Base-by-base conservation (phyloP, 371 early-diverging fungal genomes). In the Mortierella sp. region DNA sequence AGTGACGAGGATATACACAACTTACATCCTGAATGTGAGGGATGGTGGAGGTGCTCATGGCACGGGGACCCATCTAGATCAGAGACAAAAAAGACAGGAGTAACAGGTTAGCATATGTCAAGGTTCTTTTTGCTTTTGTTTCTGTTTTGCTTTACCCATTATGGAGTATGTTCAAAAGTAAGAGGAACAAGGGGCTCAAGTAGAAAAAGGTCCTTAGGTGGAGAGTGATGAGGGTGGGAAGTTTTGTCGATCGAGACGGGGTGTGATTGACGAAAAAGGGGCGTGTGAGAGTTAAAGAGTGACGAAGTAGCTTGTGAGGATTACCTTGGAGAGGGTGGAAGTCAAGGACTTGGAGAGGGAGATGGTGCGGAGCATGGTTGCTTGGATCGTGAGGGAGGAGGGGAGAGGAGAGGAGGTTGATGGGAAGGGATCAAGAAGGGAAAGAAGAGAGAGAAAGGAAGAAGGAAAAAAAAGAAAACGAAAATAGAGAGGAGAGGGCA, bases 21-120 rank as follows among this genome's bases (percentile, higher is more conserved):
- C 86, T 85, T 85, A 85, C 86, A 74, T 85, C 86, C 79, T 85
- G 79, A 74, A 67, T 31, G 53, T 85, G 82, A 24, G 79, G 71
- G 71, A 71, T 71, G 76, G 86, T 77, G 67, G 73, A 46, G 57
- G 86, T 85, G 82, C 86, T 81, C 79, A 85, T 85, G 74, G 86
- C 81, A 79, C 86, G 86, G 46, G 86, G 82, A 76, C 74, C 86
- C 86, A 85, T 78, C 86, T 85, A 46, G 44, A 73, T n/a, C 19
- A 53, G 53, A 74, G 26, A 51, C 11, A n/a, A 28, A 55, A 40
- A 13, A 46, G 53, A 16, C 5, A 73, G 50, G 5, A 24, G 11
- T 10, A 53, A 57, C n/a, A 21, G 16, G 61, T 64, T 28, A 50
- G 5, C 34, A 50, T 34, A 37, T 61, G 34, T 26, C 50, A 46